Evolutionary conservation across 257 asterid species (phyloP), one percentile per base, ranked within the genome.

Genomic region (Lithospermum erythrorhizon): DNA sequence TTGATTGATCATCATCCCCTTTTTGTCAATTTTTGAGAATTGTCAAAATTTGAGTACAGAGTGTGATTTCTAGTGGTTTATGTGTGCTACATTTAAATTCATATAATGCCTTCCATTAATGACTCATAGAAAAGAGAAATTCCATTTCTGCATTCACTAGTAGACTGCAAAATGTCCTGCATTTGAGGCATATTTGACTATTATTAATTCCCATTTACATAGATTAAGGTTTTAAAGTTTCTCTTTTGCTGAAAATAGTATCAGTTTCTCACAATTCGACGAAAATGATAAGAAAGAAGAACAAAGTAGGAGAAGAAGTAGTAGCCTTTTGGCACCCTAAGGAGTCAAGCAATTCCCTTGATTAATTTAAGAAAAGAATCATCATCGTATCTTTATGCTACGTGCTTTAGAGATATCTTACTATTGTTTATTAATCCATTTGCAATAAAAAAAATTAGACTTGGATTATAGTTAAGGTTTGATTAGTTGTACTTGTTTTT

Each of bases 331-430:
- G 69, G 23, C 63, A 65, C 7, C 63, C 23, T 24, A 55, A 55
- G 35, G 59, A 35, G 30, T 55, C 53, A 57, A 65, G 23, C 63
- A 23, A 53, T 59, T 24, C 47, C 53, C 0, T 8, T 15, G 30
- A 30, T 49, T 52, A 25, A 67, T 27, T 30, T 21, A 25, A 5
- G 19, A 35, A 35, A 47, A 22, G 19, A 58, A 69, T 54, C 72
- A 70, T 68, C n/a, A 53, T 60, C 55, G 52, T 61, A 57, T 67
- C 66, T n/a, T 35, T 23, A 49, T 52, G 25, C 20, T 58, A 64
- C 53, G 51, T 53, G 74, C 68, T 69, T 72, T 71, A 27, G 68
- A 71, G 80, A 75, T 75, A 48, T 66, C 48, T 20, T 57, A 21
- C 21, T 61, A 61, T 75, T 67, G 32, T 20, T 30, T 67, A 6